Percentiles rank a stretch among this genome's conserved stretches.
These are phyloP conservation scores for Acanthamoeba lenticulata DNA, from an alignment of 208 protist genomes.

Conservation along the genomic window DNA sequence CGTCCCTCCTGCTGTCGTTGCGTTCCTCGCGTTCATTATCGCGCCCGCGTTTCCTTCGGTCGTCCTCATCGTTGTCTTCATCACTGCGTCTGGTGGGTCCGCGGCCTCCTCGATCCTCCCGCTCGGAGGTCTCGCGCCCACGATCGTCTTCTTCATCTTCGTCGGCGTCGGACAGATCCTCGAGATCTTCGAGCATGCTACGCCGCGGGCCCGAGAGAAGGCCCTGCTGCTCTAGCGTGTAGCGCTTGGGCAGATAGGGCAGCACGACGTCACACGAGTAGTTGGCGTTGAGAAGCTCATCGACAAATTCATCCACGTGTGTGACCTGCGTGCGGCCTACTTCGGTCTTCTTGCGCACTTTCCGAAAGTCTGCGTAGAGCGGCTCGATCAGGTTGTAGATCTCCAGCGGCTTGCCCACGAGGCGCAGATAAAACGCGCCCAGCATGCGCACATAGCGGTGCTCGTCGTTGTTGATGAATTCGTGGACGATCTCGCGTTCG, in stretches of 20 bases:
- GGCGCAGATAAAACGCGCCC: conserved; percentile 90
- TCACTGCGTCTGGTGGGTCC: not conserved
- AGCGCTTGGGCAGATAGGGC: conserved; percentile 81
- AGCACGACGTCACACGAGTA: conserved; percentile 86
- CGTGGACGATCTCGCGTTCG: conserved; percentile 90
- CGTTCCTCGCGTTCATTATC: not conserved
- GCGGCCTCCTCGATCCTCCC: not conserved
- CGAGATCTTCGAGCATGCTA: conserved; percentile 70
- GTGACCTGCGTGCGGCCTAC: conserved; percentile 71
- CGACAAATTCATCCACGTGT: conserved; percentile 91
- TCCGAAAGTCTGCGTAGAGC: conserved; percentile 90
- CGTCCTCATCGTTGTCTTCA: not conserved
- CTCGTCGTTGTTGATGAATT: conserved; percentile 91
- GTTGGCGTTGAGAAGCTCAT: conserved; percentile 85
- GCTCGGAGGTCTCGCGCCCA: not conserved
- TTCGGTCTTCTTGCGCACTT: conserved; percentile 75
- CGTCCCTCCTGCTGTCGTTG: not conserved
- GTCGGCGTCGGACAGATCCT: conserved; percentile 57
- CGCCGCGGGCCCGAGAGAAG: conserved; percentile 68
- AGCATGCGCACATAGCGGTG: conserved; percentile 90
- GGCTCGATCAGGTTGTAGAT: conserved; percentile 91
- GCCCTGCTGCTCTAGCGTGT: conserved; percentile 66
- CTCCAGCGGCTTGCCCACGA: conserved; percentile 85
- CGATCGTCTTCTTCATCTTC: conserved; percentile 26
- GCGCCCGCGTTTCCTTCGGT: not conserved